Percentiles rank a stretch among this genome's conserved stretches.
Evolutionary conservation across 768 basidiomycete genomes (phyloP).

Genomic region (Rhizopogon vulgaris): DNA sequence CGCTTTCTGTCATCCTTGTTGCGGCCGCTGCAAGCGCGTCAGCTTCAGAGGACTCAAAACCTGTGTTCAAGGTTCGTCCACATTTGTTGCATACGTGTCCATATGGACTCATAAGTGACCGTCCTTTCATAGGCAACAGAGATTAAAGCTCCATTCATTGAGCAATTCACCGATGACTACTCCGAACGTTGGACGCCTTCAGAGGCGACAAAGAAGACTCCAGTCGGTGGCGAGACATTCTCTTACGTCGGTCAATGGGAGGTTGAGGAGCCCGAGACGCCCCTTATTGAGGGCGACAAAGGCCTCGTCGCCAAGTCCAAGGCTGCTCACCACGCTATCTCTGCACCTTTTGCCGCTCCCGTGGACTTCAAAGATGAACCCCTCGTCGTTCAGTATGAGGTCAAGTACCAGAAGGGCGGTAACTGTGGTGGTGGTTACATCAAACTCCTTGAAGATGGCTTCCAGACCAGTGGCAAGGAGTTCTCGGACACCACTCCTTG

Average conservation of each 20-base stretch:
- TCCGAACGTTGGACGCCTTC: constrained; percentile 91
- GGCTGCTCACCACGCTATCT: constrained; percentile 98
- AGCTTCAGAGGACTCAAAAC: constrained; percentile 58
- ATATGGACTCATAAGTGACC: constrained; percentile 6
- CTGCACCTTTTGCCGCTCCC: constrained; percentile 75
- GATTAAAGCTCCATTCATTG: constrained; percentile 86
- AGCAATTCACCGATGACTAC: constrained; percentile 95
- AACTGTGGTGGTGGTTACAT: constrained; percentile 99
- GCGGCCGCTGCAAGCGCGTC: constrained; percentile 52
- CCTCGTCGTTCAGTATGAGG: constrained; percentile 96
- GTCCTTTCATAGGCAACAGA: constrained; percentile 50
- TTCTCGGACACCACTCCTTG: constrained; percentile 92
- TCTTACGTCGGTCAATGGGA: constrained; percentile 97
- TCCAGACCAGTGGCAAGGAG: constrained; percentile 90
- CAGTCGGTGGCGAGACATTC: constrained; percentile 92
- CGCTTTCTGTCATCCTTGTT: constrained; percentile 68
- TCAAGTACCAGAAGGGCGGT: constrained; percentile 98
- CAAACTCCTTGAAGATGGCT: constrained; percentile 91
- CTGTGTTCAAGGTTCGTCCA: constrained; percentile 58
- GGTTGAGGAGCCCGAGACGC: constrained; percentile 80
- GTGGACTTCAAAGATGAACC: constrained; percentile 81
- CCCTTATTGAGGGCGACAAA: constrained; percentile 78
- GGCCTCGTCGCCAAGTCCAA: constrained; percentile 95
- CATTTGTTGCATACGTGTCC: not conserved
- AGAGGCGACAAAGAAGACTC: constrained; percentile 96